Evolutionary conservation across 176 grass and related monocot genomes (phyloP).

Genomic region (Oryza punctata): DNA sequence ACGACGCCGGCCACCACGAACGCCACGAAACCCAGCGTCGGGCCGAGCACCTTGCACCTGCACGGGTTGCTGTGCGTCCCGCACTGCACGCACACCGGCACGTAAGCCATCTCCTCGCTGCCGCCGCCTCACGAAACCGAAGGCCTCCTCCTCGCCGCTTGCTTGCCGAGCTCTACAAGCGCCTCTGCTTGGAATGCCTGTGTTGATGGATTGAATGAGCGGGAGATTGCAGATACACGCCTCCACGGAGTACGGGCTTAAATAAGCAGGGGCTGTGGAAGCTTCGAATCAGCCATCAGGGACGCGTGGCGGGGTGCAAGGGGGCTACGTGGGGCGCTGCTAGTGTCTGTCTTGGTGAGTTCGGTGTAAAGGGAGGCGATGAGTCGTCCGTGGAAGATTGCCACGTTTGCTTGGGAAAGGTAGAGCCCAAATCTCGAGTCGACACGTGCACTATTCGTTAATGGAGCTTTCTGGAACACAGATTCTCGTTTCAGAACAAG

Average conservation of each 20-base stretch:
- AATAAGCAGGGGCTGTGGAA: background rate
- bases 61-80: slow-evolving; percentile 92
- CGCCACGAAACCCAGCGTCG: slow-evolving; percentile 85
- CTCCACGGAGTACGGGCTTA: background rate
- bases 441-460: background rate
- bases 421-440: background rate
- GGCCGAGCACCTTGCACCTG: slow-evolving; percentile 84
- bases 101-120: slow-evolving; percentile 23
- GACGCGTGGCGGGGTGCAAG: slow-evolving; percentile 25
- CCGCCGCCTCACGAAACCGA: background rate
- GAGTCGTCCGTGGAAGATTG: background rate
- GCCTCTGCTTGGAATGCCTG: background rate
- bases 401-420: background rate
- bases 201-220: background rate
- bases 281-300: background rate
- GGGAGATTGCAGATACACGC: too few species aligned
- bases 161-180: background rate
- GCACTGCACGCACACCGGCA: slow-evolving; percentile 74
- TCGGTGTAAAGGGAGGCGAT: background rate
- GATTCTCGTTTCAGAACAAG: background rate
- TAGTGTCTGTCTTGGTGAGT: background rate
- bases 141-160: background rate
- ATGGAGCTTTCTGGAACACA: slow-evolving; percentile 10
- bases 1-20: slow-evolving; percentile 66
- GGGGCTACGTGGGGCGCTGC: slow-evolving; percentile 7